A percentile compares a stretch with the other conserved stretches of the same genome.
These are phyloP conservation scores for Solanum hybrid DNA, from an alignment of 305 asterid genomes.

Conservation along the genomic window DNA sequence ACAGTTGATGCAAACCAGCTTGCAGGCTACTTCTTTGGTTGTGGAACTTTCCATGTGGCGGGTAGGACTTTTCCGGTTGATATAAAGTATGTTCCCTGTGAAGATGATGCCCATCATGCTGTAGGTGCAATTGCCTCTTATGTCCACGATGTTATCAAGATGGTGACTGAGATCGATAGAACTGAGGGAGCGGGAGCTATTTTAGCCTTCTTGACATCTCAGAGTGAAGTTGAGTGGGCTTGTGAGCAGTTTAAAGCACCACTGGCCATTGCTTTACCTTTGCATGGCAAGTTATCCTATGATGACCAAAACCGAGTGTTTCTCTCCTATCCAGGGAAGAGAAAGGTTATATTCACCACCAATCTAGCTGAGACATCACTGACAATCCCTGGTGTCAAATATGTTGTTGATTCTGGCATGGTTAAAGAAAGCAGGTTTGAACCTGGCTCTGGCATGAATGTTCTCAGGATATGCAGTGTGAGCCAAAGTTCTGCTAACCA, in stretches of 20 bases:
- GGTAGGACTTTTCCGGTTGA: conserved; percentile 87
- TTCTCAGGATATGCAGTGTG: conserved; percentile 55
- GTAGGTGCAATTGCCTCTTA: conserved; percentile 45
- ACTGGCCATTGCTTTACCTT: conserved; percentile 53
- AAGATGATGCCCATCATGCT: conserved; percentile 24
- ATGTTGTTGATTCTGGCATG: conserved; percentile 87
- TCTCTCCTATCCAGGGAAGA: conserved; percentile 48
- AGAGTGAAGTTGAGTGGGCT: conserved; percentile 91
- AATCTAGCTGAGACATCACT: conserved; percentile 93
- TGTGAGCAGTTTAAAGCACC: conserved; percentile 55
- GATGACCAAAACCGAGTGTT: conserved; percentile 73
- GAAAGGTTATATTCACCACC: conserved; percentile 81
- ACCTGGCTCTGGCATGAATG: conserved; percentile 74
- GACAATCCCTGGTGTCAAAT: conserved; percentile 89
- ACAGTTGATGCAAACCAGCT: conserved; percentile 83
- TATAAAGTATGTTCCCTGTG: conserved; percentile 50
- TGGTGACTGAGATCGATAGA: conserved; percentile 43
- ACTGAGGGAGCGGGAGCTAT: conserved; percentile 65
- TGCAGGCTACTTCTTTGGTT: conserved; percentile 57
- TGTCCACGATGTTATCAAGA: conserved; percentile 59
- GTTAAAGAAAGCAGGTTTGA: conserved; percentile 74
- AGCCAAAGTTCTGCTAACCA: conserved; percentile 95
- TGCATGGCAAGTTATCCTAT: conserved; percentile 77
- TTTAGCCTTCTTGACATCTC: conserved; percentile 95
- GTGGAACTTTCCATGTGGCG: conserved; percentile 50